Conservation (phyloP, 306 rosid species). For the Rosa chinensis region DNA sequence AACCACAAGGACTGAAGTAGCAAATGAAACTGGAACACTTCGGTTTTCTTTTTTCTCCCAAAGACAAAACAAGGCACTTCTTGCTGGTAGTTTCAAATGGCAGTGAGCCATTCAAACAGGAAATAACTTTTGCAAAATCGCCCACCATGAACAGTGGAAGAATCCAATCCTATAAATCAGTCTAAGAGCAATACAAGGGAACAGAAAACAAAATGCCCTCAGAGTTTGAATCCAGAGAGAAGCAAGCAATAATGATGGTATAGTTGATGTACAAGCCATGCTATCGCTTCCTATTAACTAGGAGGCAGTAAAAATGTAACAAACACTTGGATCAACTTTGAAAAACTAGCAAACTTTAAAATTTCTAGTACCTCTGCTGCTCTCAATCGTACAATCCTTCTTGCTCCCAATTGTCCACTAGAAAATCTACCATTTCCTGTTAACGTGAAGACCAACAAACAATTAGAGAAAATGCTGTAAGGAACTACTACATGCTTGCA, state of each 20-base stretch:
- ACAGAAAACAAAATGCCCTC: conserved; percentile 15
- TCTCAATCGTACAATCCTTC: conserved; percentile 85
- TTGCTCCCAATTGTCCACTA: conserved; percentile 91
- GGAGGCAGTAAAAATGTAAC: conserved; percentile 30
- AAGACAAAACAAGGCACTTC: neutral
- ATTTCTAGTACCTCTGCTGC: conserved; percentile 24
- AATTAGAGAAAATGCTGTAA: neutral
- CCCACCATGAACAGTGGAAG: conserved; percentile 3
- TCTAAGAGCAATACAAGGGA: conserved; percentile 22
- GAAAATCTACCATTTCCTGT: conserved; percentile 99
- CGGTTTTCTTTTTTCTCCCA: neutral
- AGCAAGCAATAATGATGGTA: conserved; percentile 17
- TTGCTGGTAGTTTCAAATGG: neutral
- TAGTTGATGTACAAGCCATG: conserved; percentile 39
- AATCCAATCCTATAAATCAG: conserved; percentile 8
- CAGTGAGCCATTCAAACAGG: neutral
- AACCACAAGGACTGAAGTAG: no score
- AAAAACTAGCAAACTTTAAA: conserved; percentile 27
- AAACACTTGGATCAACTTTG: conserved; percentile 35
- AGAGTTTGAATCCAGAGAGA: neutral
- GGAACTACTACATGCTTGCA: neutral
- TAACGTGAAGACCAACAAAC: conserved; percentile 12
- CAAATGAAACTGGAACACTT: no score
- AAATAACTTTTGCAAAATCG: conserved; percentile 17
- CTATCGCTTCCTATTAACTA: conserved; percentile 36